A percentile compares a stretch with the other conserved stretches of the same genome.
phyloP scores from a whole-genome alignment of 352 stramenopile genomes.

The Globisporangium paddicum region DNA sequence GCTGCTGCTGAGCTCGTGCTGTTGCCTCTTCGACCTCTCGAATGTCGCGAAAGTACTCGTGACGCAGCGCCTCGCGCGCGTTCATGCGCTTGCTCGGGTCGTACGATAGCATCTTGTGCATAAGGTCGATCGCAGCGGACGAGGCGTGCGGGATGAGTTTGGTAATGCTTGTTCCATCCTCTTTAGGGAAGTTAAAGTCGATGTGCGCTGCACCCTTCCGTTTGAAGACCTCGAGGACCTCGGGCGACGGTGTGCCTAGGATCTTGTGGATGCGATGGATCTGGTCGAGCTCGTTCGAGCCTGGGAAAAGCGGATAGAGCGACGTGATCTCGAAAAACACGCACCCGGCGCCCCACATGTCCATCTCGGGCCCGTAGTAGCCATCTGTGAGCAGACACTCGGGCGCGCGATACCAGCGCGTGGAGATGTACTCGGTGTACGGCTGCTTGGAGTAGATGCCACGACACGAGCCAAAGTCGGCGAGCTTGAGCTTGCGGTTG shows the following conservation, averaged over 20 bases:
- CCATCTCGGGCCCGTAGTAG: conserved; percentile 96
- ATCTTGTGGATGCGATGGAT: conserved; percentile 95
- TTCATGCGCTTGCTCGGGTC: conserved; percentile 88
- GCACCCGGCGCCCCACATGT: conserved; percentile 94
- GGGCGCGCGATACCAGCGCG: conserved; percentile 93
- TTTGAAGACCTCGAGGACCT: conserved; percentile 90
- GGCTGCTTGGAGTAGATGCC: conserved; percentile 95
- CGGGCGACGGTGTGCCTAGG: conserved; percentile 83
- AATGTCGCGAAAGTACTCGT: conserved; percentile 89
- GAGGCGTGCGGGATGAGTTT: conserved; percentile 90
- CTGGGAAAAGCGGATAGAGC: conserved; percentile 93
- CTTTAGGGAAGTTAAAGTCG: conserved; percentile 90
- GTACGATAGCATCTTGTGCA: conserved; percentile 86
- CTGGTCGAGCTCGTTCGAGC: conserved; percentile 94
- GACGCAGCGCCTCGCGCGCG: conserved; percentile 83
- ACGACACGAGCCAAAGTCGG: conserved; percentile 94
- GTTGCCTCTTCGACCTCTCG: conserved; percentile 73
- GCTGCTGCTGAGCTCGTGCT: conserved; percentile 27
- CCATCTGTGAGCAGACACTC: conserved; percentile 95
- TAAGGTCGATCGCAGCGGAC: conserved; percentile 85
- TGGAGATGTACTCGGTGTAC: conserved; percentile 97
- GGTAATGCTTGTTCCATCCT: conserved; percentile 76
- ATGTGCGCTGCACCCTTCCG: conserved; percentile 89
- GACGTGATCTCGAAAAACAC: conserved; percentile 96
- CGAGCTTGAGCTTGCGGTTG: conserved; percentile 86